Base-by-base conservation (phyloP, 2,329 filamentous ascomycete species). In the Massarina eburnea region DNA sequence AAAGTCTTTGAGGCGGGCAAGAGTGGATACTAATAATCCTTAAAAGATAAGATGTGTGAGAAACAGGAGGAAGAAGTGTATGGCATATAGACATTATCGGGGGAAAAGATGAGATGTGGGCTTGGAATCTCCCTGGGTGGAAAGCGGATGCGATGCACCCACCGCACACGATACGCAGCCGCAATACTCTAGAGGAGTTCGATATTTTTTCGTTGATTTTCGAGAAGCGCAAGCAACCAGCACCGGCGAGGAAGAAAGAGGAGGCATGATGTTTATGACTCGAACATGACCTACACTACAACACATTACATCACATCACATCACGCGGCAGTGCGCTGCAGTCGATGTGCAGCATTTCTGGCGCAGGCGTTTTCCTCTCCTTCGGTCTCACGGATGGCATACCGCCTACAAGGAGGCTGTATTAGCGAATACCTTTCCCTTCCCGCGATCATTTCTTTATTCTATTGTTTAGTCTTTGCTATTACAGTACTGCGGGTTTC, bases 1-100 rank as follows among this genome's bases (percentile, higher is more conserved):
- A 53, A 49, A 24, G 64, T 68, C 14, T 69, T 64, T 21, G 66
- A 69, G 51, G 64, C 64, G 19, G 66, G 66, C 12, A 69, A 69
- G 49, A 61, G 43, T 34, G 21, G 40, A 22, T 52, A 45, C 35
- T 20, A 20, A 9, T 20, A 12, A 21, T 19, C 18, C 15, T 30
- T 30, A 3, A 10, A 15, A 30, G 27, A 30, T 4, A n/a, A 20
- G 34, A 10, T 19, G 34, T 10, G 9, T 5, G n/a, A 10, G 34
- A 36, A 36, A 36, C 12, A 5, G 9, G 3, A 10, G 17, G 17
- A 36, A 21, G 17, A 20, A 15, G 21, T 9, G 17, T 8, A 21
- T 20, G 20, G 17, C 18, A 20, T 10, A 21, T 19, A 21, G 15
- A n/a, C n/a, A n/a, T n/a, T n/a, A n/a, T n/a, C n/a, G n/a, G n/a